Evolutionary conservation across 306 rosid species (phyloP), one percentile per base, ranked within the genome.

Genomic region (Oxytropis ochrocephala): DNA sequence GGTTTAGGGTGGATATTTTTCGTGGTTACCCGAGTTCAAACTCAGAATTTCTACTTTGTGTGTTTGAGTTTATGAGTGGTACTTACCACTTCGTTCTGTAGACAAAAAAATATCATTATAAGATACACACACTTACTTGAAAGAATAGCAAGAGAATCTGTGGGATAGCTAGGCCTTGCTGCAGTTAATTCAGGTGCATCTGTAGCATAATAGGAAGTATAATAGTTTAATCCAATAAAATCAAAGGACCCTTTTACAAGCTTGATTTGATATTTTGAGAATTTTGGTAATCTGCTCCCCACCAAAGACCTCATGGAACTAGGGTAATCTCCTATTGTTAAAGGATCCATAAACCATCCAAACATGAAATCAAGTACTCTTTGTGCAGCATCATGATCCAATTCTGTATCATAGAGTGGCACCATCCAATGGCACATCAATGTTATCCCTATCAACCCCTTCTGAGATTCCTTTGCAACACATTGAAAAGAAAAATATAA

Each of bases 381-480:
- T 4, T 11, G 43, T 11, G 86, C 75, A 51, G 93, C 88, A 4
- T 44, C n/a, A 2, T 27, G 46, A 5, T 87, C 41, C 43, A 30
- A 39, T 48, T 49, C 39, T 11, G 68, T 29, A 10, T 80, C 39
- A 3, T 81, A 58, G 42, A 56, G 6, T 3, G 93, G 88, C 51
- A 78, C 76, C 43, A 74, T 16, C 89, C 93, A 87, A 9, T 44
- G 3, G 0, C 75, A 30, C 1, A 36, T 11, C 6, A 82, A 18
- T 2, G 88, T 49, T 56, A 87, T 83, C 24, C 87, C 86, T 60
- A 85, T 82, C 17, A 27, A 0, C 0, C 89, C 93, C 57, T 83
- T 85, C 44, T 85, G 93, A 50, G 41, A 29, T 16, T 36, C 68
- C 79, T 85, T 2, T 5, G 0, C 10, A 6, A 6, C 44, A 52